Base-by-base conservation (phyloP, 75 land plant genomes). In the Cryptomeria japonica region DNA sequence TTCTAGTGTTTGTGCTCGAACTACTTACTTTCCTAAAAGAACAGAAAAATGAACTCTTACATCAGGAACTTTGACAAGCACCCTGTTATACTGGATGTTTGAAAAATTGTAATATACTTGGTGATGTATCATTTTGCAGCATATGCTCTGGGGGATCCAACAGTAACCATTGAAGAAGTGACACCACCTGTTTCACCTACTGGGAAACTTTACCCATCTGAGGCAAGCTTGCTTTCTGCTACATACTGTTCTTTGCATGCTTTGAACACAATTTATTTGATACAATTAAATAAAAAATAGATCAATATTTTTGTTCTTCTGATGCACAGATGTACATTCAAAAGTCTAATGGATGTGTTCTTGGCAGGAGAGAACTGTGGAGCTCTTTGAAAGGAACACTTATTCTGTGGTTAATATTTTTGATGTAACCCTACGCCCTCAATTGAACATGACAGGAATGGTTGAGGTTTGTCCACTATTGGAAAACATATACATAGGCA, bases 391-490 rank as follows among this genome's bases (percentile, higher is more conserved):
- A 88, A 90, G 88, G 86, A 96, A 94, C 87, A 97, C 98, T 44
- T 96, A 96, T 87, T 96, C 97, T 85, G 97, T 97, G 85, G 98
- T 95, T 84, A 97, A 97, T 91, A 94, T 97, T 19, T 97, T 97
- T 90, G 98, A 97, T 89, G 93, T 93, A 37, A 95, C 98, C 31
- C 86, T 97, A 84, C 96, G 94, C 15, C 98, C 96, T 32, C 96
- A 94, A 87, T 93, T 97, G 84, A 97, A 97, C 92, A 86, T 95
- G 78, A 97, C 96, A 76, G 98, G 98, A 79, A 89, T 89, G n/a
- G 92, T 97, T 89, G 98, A 97, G 95, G 98, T 96, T 86, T 5
- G 80, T 39, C 32, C n/a, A 41, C 84, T 46, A 44, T 82, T 32
- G 14, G 84, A 46, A 51, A 82, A n/a, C 84, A 46, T 82, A 1